Evolutionary conservation across 768 basidiomycete species (phyloP).

Genomic region (Boletus tomentosulus): DNA sequence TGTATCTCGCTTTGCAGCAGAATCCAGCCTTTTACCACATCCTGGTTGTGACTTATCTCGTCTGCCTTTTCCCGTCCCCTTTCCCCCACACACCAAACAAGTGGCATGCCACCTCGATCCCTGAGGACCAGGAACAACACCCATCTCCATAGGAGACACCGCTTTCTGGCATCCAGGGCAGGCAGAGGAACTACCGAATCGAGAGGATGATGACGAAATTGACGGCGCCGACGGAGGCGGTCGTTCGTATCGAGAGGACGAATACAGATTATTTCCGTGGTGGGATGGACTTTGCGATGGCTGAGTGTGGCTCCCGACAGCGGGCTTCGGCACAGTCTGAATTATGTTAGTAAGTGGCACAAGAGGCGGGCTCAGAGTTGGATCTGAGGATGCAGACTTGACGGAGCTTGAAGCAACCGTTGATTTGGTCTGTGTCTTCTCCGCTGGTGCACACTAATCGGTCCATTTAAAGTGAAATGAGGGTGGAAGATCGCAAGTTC

Average conservation of each 20-base stretch:
- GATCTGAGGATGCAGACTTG: slow-evolving; percentile 11
- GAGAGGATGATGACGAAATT: slow-evolving; percentile 20
- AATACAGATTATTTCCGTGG: slow-evolving; percentile 15
- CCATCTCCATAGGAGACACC: slow-evolving; percentile 81
- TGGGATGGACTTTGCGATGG: slow-evolving; percentile 10
- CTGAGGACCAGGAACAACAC: slow-evolving; percentile 82
- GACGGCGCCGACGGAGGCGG: slow-evolving; percentile 15
- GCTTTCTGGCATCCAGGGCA: slow-evolving; percentile 74
- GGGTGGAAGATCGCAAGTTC: not conserved
- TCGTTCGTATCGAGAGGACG: slow-evolving; percentile 31
- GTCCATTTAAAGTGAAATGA: slow-evolving; percentile 3
- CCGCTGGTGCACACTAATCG: slow-evolving; percentile 42
- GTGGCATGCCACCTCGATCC: slow-evolving; percentile 75
- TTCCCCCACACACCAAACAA: slow-evolving; percentile 81
- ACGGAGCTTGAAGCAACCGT: slow-evolving; percentile 2
- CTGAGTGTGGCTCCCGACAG: slow-evolving; percentile 6
- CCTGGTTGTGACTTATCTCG: slow-evolving; percentile 61
- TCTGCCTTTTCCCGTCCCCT: slow-evolving; percentile 39
- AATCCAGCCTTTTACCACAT: slow-evolving; percentile 80
- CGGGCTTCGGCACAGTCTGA: slow-evolving; percentile 5
- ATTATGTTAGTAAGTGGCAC: slow-evolving; percentile 18
- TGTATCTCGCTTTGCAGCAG: slow-evolving; percentile 69
- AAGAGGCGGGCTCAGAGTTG: slow-evolving; percentile 16
- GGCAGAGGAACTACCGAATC: slow-evolving; percentile 37
- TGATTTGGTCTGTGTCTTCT: slow-evolving; percentile 21